Percentiles rank a stretch among this genome's conserved stretches.
Conservation (phyloP, 2,329 filamentous ascomycete genomes). For the Sarocladium oryzae region DNA sequence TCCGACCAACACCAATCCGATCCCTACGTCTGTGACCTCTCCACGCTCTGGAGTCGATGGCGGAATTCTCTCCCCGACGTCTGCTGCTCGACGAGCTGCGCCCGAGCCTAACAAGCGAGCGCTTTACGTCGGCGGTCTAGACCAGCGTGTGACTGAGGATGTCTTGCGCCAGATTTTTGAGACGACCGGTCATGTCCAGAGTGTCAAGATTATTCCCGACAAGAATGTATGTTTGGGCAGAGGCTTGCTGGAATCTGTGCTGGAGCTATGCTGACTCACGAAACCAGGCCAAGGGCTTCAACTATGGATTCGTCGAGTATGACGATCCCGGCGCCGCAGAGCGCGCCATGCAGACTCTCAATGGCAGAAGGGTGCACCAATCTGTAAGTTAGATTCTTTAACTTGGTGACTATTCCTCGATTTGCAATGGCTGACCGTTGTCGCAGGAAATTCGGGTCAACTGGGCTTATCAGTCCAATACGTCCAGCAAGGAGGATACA, state of each 20-base stretch:
- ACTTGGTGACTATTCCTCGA: neutral
- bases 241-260: neutral
- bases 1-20: slow-evolving; percentile 80
- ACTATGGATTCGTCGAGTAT: slow-evolving; percentile 98
- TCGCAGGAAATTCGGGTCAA: slow-evolving; percentile 93
- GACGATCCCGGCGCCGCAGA: slow-evolving; percentile 96
- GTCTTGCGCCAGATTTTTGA: slow-evolving; percentile 97
- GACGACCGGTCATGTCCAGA: slow-evolving; percentile 95
- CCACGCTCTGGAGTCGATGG: slow-evolving; percentile 67
- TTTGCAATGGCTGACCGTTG: slow-evolving; percentile 18
- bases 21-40: slow-evolving; percentile 86
- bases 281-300: slow-evolving; percentile 80
- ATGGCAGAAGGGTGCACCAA: slow-evolving; percentile 91
- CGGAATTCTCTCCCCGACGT: slow-evolving; percentile 76
- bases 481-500: slow-evolving; percentile 89
- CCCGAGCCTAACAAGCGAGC: slow-evolving; percentile 98
- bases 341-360: slow-evolving; percentile 93
- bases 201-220: slow-evolving; percentile 98
- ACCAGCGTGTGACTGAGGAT: slow-evolving; percentile 92
- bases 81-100: slow-evolving; percentile 77
- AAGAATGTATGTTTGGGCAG: slow-evolving; percentile 71
- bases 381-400: slow-evolving; percentile 58
- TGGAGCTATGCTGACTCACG: neutral
- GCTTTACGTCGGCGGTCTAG: slow-evolving; percentile 89
- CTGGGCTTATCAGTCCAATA: slow-evolving; percentile 99